Evolutionary conservation across 1,284 basidiomycete species (phyloP), one percentile per base, ranked within the genome.

Genomic region (Ceratobasidium sp.): DNA sequence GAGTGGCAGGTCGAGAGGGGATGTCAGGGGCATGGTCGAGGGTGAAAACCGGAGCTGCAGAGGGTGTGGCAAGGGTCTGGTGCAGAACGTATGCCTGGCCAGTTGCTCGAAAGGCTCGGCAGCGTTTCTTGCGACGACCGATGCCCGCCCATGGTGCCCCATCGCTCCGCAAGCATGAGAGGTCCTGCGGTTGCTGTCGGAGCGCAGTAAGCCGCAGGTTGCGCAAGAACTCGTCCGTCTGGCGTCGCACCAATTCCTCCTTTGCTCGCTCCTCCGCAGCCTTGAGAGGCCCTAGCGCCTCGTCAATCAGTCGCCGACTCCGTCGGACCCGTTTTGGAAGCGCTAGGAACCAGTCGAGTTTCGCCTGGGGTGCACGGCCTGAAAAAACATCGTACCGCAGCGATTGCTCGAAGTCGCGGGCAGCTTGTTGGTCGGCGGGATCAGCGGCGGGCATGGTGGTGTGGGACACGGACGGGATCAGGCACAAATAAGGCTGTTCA

Each of bases 361-460:
- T 6, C 10, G 1, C 10, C 4, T 18, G 62, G 10, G 18, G 18
- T 6, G 35, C 20, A 6, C 14, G 38, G 10, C 38, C 16, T 3
- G 38, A 7, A 5, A n/a, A 12, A 23, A 65, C 62, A 16, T n/a
- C 16, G 38, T 41, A 6, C 18, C 41, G 38, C 12, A 65, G 41
- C 12, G 62, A 2, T 12, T 41, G 41, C 38, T 64, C 41, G 60
- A 64, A 44, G 3, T 38, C 38, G 30, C 60, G 60, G 12, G 60
- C 60, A 35, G 33, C 60, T 2, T 6, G 23, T 64, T 64, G 60
- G 18, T 64, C 20, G 1, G 4, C 18, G 1, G 62, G 62, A 14
- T 65, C 62, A 10, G 35, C 35, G 38, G 59, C 59, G 5, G 62
- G 35, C 62, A 65, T 65, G 20, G 35, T 57, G 55, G 23, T n/a